Evolutionary conservation across 73 alveolate genomes (phyloP), one percentile per base, ranked within the genome.

Genomic region (Symbiodinium natans): DNA sequence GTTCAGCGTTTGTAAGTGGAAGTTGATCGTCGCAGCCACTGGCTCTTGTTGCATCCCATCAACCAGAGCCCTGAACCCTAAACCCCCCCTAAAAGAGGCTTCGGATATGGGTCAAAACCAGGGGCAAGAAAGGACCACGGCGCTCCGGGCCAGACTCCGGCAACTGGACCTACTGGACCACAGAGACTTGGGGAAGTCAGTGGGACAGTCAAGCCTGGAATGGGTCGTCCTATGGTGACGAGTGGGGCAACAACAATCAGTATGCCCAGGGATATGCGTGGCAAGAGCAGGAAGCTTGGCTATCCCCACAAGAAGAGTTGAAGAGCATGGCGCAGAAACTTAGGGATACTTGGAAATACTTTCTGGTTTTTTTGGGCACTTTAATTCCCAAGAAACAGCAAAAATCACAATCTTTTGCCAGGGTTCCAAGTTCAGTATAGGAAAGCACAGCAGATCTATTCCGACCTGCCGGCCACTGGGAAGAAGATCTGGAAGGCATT

Each of bases 401-500:
- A n/a, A n/a, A n/a, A n/a, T n/a, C n/a, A n/a, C n/a, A n/a, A n/a
- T n/a, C n/a, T n/a, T n/a, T n/a, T n/a, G n/a, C n/a, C n/a, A n/a
- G n/a, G n/a, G n/a, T n/a, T n/a, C n/a, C n/a, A n/a, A n/a, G n/a
- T n/a, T n/a, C n/a, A n/a, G n/a, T n/a, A n/a, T n/a, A n/a, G n/a
- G n/a, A 40, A 36, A 39, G 89, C 89, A 38, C 13, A 82, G 59
- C 40, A 38, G 36, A 82, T 40, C 89, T 82, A 82, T 39, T 59
- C 39, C 38, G 59, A 33, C 36, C 63, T 82, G 7, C 89, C 89
- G 31, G 63, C 41, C 0, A 0, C 38, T 38, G 89, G 89, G 38
- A 82, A 82, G 63, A 40, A 82, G 63, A 8, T 82, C 21, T 82
- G 89, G 89, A 82, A 82, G 63, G 89, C 63, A 8, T 13, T 82